These are phyloP conservation scores for Apiospora saccharicola DNA, from an alignment of 2,329 filamentous ascomycete genomes.

Conservation along the genomic window DNA sequence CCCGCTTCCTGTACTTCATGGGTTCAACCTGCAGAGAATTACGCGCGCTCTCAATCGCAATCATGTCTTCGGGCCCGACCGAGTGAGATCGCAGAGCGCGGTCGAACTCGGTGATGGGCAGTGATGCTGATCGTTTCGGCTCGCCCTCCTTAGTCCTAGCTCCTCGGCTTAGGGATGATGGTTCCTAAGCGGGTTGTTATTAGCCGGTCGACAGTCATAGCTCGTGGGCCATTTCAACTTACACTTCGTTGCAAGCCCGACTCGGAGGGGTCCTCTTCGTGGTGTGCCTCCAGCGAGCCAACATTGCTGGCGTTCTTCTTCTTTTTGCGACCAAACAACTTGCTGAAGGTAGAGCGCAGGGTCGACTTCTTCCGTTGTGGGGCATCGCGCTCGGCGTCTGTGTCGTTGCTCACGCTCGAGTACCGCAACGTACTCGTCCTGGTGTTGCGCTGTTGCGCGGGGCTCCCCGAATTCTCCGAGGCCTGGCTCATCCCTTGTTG, in stretches of 20 bases:
- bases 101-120: constrained; percentile 68
- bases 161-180: constrained; percentile 44
- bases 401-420: constrained; percentile 55
- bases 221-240: constrained; percentile 40
- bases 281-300: constrained; percentile 38
- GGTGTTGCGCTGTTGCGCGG: constrained; percentile 45
- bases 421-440: constrained; percentile 53
- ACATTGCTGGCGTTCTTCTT: constrained; percentile 53
- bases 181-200: constrained; percentile 45
- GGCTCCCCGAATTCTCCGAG: constrained; percentile 39
- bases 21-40: constrained; percentile 60
- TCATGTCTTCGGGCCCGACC: constrained; percentile 62
- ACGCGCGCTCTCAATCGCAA: constrained; percentile 60
- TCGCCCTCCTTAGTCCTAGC: constrained; percentile 44
- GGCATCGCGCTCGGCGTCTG: constrained; percentile 43
- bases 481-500: constrained; percentile 37
- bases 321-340: constrained; percentile 65
- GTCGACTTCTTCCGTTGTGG: constrained; percentile 66
- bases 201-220: not conserved
- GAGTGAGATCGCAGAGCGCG: constrained; percentile 69
- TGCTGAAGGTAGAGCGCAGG: constrained; percentile 62
- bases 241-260: constrained; percentile 50
- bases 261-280: constrained; percentile 26
- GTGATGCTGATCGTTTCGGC: constrained; percentile 63
- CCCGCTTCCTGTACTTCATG: constrained; percentile 47